Evolutionary conservation across 2,329 filamentous ascomycete genomes (phyloP).

Genomic region (Lasiodiplodia gonubiensis): DNA sequence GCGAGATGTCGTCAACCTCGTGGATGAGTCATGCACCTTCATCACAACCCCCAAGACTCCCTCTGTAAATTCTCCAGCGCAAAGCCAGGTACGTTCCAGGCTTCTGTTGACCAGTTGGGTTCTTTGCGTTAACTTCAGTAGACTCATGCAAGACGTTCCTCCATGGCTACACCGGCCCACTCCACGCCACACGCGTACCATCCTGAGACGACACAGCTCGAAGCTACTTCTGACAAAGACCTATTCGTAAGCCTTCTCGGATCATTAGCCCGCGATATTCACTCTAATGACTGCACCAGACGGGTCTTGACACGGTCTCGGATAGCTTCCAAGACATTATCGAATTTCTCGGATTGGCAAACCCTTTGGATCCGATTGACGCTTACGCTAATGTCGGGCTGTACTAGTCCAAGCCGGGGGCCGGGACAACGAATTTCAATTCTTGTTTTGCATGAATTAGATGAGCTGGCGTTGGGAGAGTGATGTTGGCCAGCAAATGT

Average conservation of each 20-base stretch:
- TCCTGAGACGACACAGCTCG: not conserved
- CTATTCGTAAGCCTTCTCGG: not conserved
- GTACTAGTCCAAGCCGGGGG: not conserved
- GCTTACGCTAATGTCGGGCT: not conserved
- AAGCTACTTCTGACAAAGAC: not conserved
- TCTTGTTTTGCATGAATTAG: not conserved
- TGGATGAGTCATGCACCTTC: slow-evolving; percentile 9
- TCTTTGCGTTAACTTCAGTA: not conserved
- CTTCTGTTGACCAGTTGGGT: too few species aligned
- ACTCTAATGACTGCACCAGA: not conserved
- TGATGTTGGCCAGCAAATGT: not conserved
- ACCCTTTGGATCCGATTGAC: slow-evolving; percentile 5
- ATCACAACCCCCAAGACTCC: slow-evolving; percentile 17
- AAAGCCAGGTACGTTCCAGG: not conserved
- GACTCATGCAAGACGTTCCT: not conserved
- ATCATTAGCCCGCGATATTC: too few species aligned
- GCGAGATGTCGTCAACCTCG: not conserved
- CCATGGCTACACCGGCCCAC: not conserved
- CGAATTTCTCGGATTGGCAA: slow-evolving; percentile 4
- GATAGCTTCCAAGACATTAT: slow-evolving; percentile 23
- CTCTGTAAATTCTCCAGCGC: not conserved
- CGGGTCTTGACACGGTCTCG: slow-evolving; percentile 11
- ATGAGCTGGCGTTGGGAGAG: not conserved
- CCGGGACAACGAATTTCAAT: not conserved
- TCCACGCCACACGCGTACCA: not conserved